Percentiles rank a stretch among this genome's conserved stretches.
These are phyloP conservation scores for Botryotinia convoluta DNA, from an alignment of 2,329 filamentous ascomycete species.

Conservation along the genomic window DNA sequence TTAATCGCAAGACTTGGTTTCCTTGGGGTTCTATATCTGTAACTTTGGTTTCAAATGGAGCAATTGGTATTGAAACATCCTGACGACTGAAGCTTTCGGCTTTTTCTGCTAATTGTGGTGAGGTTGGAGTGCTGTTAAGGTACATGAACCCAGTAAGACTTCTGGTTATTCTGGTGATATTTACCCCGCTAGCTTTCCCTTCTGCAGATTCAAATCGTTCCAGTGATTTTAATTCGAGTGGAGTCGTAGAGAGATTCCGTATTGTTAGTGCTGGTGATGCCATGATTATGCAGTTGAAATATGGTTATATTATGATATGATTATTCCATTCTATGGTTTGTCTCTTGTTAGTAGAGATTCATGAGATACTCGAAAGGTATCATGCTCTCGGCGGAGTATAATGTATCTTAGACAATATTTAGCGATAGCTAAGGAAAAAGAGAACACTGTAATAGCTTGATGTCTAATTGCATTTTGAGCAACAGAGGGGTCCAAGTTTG, in stretches of 20 bases:
- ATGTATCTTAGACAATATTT: background rate
- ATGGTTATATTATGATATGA: background rate
- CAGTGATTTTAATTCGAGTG: conserved; percentile 69
- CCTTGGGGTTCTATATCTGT: conserved; percentile 61
- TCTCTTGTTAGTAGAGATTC: background rate
- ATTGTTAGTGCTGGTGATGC: conserved; percentile 56
- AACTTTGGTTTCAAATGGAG: conserved; percentile 63
- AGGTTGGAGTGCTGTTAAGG: conserved; percentile 41
- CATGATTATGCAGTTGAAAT: conserved; percentile 25
- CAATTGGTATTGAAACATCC: conserved; percentile 61
- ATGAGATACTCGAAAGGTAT: background rate
- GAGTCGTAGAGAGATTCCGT: conserved; percentile 75
- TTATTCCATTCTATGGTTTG: conserved; percentile 7
- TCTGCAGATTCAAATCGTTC: conserved; percentile 66
- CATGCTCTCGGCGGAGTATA: background rate
- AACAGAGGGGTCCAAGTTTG: background rate
- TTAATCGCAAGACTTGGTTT: conserved; percentile 70
- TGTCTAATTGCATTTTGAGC: background rate
- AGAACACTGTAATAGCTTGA: background rate
- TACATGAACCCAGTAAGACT: conserved; percentile 47
- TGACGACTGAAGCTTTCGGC: conserved; percentile 59
- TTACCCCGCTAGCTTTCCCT: conserved; percentile 23
- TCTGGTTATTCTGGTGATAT: conserved; percentile 44
- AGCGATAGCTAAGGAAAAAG: background rate
- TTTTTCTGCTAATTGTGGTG: conserved; percentile 45